Evolutionary conservation across 148 eudicot genomes (phyloP), one percentile per base, ranked within the genome.

Genomic region (Selenicereus undatus): DNA sequence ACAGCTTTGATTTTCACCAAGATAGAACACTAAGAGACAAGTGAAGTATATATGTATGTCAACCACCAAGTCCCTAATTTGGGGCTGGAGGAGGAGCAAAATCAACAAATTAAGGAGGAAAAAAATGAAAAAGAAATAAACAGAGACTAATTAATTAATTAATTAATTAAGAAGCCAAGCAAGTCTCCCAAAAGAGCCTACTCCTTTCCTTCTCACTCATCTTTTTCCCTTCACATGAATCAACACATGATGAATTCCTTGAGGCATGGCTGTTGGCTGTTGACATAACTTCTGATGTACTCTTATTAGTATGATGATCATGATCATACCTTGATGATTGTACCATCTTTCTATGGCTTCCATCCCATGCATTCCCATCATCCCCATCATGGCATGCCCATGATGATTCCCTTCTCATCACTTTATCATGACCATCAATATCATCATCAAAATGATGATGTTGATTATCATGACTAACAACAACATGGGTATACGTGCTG

Each of bases 121-220:
- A 64, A 64, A 2, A 26, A 39, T 20, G 14, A 39, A 39, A n/a
- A 3, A 2, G 20, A 64, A 74, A 12, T 9, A 24, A 35, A 48
- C 5, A 48, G 52, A 12, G 7, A 43, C 27, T 36, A 39, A 4
- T 39, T 39, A 39, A 39, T 39, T 39, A 39, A 7, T 6, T 24
- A 12, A 21, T 24, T 66, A 58, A 26, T 83, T 72, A 91, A 80
- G 97, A 91, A 54, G 92, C 92, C 85, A 93, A 91, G 66, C 97
- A 93, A 83, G 97, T 77, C 85, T 93, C 95, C 97, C 97, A 93
- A 77, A 93, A 93, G 50, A 91, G 89, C 87, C 81, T 88, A 82
- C 76, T 91, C 78, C 89, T 85, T 51, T 91, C 95, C 45, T 81
- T 84, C 73, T 91, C 90, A 78, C 80, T 88, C 83, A 87, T 71